Evolutionary conservation across 306 rosid species (phyloP).

Genomic region (Gynostemma pentaphyllum): DNA sequence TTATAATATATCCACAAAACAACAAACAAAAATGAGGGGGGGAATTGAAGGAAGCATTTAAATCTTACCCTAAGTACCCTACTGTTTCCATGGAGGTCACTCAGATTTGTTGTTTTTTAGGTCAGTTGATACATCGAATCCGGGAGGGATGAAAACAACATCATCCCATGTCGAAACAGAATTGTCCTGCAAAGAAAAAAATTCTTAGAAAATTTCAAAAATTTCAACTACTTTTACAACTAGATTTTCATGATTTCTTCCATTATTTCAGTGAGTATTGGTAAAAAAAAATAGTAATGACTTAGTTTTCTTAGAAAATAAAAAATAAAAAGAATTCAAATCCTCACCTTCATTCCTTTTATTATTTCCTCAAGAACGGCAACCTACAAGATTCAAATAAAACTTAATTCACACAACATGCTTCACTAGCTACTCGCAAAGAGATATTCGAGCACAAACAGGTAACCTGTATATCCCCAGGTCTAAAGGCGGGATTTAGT

Average conservation of each 20-base stretch:
- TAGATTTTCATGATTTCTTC: no score
- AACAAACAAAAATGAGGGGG: neutral
- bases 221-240: neutral
- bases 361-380: conserved; percentile 76
- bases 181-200: conserved; percentile 41
- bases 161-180: conserved; percentile 57
- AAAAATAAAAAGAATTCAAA: neutral
- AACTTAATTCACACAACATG: conserved; percentile 4
- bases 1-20: neutral
- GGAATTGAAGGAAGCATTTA: neutral
- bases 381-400: conserved; percentile 41
- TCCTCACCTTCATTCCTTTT: conserved; percentile 80
- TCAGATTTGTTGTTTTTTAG: conserved; percentile 22
- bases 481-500: conserved; percentile 46
- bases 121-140: conserved; percentile 62
- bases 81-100: neutral
- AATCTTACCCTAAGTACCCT: conserved; percentile 7
- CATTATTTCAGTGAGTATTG: no score
- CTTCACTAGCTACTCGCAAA: conserved; percentile 4
- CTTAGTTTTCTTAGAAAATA: neutral
- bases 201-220: neutral
- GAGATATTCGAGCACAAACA: no score
- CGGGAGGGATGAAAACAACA: conserved; percentile 84
- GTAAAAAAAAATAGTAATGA: neutral
- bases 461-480: conserved; percentile 86